Base-by-base conservation (phyloP, 2,329 filamentous ascomycete species). In the Daldinia sp. region DNA sequence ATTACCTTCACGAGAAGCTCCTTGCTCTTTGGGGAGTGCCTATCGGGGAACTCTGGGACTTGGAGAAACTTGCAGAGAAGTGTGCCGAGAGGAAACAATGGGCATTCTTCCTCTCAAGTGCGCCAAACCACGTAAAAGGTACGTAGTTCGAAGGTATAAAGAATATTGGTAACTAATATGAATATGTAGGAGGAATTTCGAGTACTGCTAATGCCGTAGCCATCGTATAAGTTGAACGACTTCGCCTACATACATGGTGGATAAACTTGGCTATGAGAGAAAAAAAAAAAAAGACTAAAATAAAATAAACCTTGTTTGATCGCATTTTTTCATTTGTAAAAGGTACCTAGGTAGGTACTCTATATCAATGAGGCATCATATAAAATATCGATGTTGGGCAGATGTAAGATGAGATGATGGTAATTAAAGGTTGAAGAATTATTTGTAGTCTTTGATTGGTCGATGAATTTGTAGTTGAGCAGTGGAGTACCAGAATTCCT, bases 1-100 rank as follows among this genome's bases (percentile, higher is more conserved):
- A 64, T 15, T 67, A 67, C 13, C 64, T 67, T 15, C 64, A 67
- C 10, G 64, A 67, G 21, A 64, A 67, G 35, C 35, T 67, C 9
- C n/a, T 67, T 45, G 61, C 64, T 10, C 51, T 67, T 4, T 67
- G 61, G 64, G 64, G 64, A 17, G 58, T 58, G 37, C 61, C 61
- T 4, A 64, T 67, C n/a, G 64, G 64, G 3, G 64, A 67, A 34
- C 54, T 67, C 11, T 67, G 57, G 57, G 64, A 67, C 25, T 58
- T 67, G 2, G 61, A 67, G 25, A 60, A 57, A 50, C 58, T 67
- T 2, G 61, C 61, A 3, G 64, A 67, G 9, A 62, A 51, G 19
- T 64, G 58, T 21, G 61, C 58, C 1, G 58, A 64, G 55, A 62
- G 58, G 48, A 61, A 67, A 32, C 39, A 52, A 37, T 67, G 64